phyloP scores from a whole-genome alignment of 1,284 basidiomycete species.

The Tetrapyrgos nigripes region DNA sequence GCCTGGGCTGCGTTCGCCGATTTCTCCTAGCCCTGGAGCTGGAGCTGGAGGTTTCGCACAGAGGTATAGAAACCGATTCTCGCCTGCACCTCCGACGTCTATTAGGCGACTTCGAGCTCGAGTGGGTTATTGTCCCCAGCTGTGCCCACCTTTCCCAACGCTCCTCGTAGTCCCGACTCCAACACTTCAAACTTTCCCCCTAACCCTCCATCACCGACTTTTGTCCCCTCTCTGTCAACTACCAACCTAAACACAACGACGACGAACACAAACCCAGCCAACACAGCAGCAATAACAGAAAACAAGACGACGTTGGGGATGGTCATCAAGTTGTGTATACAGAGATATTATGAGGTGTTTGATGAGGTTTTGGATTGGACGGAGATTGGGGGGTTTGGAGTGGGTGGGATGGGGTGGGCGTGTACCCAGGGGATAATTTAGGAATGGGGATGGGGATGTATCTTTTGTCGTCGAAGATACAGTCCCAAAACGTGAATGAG shows the following conservation, averaged over 20 bases:
- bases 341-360: constrained; percentile 85
- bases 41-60: no score
- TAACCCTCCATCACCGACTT: constrained; percentile 20
- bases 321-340: constrained; percentile 79
- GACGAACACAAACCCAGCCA: constrained; percentile 16
- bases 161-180: constrained; percentile 23
- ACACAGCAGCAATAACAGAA: constrained; percentile 37
- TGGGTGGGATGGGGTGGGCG: neutral
- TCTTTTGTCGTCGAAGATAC: neutral
- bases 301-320: constrained; percentile 70
- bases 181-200: no score
- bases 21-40: no score
- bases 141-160: no score
- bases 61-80: no score
- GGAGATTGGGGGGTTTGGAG: constrained; percentile 48
- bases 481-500: neutral
- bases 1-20: no score
- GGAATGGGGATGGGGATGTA: neutral
- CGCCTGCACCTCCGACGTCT: no score
- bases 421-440: neutral
- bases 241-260: neutral
- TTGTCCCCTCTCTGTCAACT: constrained; percentile 19
- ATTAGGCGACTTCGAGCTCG: no score
- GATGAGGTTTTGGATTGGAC: constrained; percentile 75
- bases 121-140: no score